Percentiles rank a stretch among this genome's conserved stretches.
These are phyloP conservation scores for Plasmopara halstedii DNA, from an alignment of 352 stramenopile genomes.

Conservation along the genomic window DNA sequence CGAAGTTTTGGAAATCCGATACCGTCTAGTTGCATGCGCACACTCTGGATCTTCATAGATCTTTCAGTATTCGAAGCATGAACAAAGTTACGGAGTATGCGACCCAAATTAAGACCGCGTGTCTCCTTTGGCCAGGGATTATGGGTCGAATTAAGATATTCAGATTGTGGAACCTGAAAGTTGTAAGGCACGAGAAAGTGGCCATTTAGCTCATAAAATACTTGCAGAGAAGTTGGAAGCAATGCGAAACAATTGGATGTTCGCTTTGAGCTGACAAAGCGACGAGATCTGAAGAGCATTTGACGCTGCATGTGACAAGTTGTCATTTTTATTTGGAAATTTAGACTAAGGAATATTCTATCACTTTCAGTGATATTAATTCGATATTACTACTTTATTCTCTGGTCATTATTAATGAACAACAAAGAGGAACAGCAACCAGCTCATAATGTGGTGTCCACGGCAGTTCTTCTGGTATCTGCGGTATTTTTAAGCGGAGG, in stretches of 20 bases:
- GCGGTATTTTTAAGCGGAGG: conserved; percentile 37
- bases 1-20: conserved; percentile 24
- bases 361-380: too few species aligned
- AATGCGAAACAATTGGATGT: conserved; percentile 7
- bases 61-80: not conserved
- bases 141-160: not conserved
- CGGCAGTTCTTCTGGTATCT: conserved; percentile 28
- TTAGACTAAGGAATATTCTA: too few species aligned
- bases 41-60: not conserved
- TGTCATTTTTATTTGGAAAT: too few species aligned
- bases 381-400: too few species aligned
- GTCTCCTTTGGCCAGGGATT: conserved; percentile 31
- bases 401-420: too few species aligned
- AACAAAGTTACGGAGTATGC: conserved; percentile 24
- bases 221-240: conserved; percentile 20
- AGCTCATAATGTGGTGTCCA: conserved; percentile 15
- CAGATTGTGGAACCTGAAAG: conserved; percentile 26
- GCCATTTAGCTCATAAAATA: conserved; percentile 29
- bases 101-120: conserved; percentile 33
- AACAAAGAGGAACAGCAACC: too few species aligned
- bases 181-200: conserved; percentile 37
- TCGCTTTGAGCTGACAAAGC: conserved; percentile 17
- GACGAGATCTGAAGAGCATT: conserved; percentile 1
- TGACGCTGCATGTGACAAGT: conserved; percentile 4
- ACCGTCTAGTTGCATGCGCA: conserved; percentile 18